These are phyloP conservation scores for Mycena floridula DNA, from an alignment of 768 basidiomycete genomes.

Conservation along the genomic window DNA sequence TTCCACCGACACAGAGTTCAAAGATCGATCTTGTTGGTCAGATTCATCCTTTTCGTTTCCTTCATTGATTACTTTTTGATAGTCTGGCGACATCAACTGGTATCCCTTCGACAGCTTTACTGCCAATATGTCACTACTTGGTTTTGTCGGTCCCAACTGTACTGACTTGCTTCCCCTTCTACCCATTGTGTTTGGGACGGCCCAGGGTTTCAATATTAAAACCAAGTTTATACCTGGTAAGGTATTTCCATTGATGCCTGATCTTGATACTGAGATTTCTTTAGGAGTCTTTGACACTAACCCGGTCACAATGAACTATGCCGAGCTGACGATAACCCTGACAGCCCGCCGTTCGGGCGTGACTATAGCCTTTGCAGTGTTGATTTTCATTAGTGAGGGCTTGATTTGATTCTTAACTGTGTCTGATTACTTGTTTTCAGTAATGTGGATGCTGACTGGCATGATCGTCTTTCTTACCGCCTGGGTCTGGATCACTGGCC, in stretches of 20 bases:
- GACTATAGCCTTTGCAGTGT: neutral
- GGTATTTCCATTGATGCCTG: too few species aligned
- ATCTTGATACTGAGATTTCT: neutral
- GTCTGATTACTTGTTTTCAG: neutral
- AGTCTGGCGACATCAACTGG: neutral
- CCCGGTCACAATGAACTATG: too few species aligned
- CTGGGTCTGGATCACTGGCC: neutral
- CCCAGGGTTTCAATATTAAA: neutral
- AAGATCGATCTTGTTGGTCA: neutral
- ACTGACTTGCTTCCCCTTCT: neutral
- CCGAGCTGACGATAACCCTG: neutral
- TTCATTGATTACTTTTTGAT: neutral
- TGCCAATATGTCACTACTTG: neutral
- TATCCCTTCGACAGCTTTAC: neutral
- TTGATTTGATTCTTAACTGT: neutral
- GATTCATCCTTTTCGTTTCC: neutral
- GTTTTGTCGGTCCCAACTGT: neutral
- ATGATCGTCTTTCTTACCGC: neutral
- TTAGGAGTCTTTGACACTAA: too few species aligned
- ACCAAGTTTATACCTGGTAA: neutral
- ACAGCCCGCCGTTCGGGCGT: neutral
- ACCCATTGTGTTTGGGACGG: neutral
- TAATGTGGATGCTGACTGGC: neutral
- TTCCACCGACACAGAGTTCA: neutral
- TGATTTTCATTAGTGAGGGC: neutral